Conservation (phyloP, 23 red algal genomes). For the Gracilaria domingensis region DNA sequence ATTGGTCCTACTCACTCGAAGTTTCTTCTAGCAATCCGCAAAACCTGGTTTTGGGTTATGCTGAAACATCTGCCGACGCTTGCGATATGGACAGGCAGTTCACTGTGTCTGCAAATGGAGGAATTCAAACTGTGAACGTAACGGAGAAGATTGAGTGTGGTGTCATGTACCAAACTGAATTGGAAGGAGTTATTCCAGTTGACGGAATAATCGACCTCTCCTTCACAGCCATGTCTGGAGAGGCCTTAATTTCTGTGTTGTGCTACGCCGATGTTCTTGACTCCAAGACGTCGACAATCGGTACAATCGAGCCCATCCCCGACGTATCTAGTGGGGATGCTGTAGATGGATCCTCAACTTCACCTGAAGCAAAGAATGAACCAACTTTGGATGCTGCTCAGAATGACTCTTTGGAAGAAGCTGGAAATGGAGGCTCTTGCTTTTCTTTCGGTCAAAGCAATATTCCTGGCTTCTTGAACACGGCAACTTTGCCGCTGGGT, state of each 20-base stretch:
- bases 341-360: background rate
- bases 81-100: constrained; percentile 42
- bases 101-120: constrained; percentile 38
- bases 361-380: background rate
- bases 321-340: background rate
- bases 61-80: constrained; percentile 43
- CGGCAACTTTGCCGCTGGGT: background rate
- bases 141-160: constrained; percentile 50
- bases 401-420: background rate
- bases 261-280: constrained; percentile 50
- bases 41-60: constrained; percentile 48
- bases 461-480: constrained; percentile 31
- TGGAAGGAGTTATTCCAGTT: constrained; percentile 23
- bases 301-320: background rate
- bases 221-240: constrained; percentile 27
- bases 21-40: constrained; percentile 21
- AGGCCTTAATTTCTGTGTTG: constrained; percentile 56
- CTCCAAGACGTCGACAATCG: background rate
- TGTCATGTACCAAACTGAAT: constrained; percentile 24
- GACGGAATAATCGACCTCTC: constrained; percentile 53
- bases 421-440: constrained; percentile 8
- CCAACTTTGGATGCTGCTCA: background rate
- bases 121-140: constrained; percentile 12
- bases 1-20: constrained; percentile 56
- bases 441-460: constrained; percentile 49